Evolutionary conservation across 352 stramenopile genomes (phyloP).

Genomic region (Globisporangium viniferum): DNA sequence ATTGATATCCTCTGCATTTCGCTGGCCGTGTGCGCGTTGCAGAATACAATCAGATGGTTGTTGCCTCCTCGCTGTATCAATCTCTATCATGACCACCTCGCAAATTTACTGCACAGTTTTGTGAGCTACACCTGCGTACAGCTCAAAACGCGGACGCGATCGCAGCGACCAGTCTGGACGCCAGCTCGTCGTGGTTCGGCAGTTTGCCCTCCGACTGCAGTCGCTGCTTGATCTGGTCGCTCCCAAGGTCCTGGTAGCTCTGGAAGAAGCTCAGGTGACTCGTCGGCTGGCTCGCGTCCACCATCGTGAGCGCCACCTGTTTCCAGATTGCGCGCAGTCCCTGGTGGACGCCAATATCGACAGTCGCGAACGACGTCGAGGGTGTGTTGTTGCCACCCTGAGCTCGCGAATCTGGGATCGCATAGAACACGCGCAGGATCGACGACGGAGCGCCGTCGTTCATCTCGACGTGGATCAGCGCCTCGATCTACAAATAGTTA

Average conservation of each 20-base stretch:
- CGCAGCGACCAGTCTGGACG: constrained; percentile 46
- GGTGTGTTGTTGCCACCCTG: background rate
- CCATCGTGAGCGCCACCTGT: constrained; percentile 39
- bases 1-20: background rate
- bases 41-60: background rate
- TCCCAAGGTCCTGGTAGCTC: constrained; percentile 16
- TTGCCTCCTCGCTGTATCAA: background rate
- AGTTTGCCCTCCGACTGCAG: constrained; percentile 41
- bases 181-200: constrained; percentile 58
- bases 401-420: constrained; percentile 16
- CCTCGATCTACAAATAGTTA: constrained; percentile 32
- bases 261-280: constrained; percentile 18
- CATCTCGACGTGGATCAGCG: constrained; percentile 37
- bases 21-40: background rate
- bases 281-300: constrained; percentile 31
- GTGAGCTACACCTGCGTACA: background rate
- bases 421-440: constrained; percentile 45
- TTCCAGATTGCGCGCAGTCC: constrained; percentile 60
- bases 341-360: constrained; percentile 39
- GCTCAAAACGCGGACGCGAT: constrained; percentile 33
- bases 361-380: constrained; percentile 23
- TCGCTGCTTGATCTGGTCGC: constrained; percentile 28
- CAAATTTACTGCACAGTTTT: background rate
- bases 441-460: constrained; percentile 25
- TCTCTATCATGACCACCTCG: background rate